phyloP scores from a whole-genome alignment of 495 filamentous ascomycete species.

The Neurospora pannonica region DNA sequence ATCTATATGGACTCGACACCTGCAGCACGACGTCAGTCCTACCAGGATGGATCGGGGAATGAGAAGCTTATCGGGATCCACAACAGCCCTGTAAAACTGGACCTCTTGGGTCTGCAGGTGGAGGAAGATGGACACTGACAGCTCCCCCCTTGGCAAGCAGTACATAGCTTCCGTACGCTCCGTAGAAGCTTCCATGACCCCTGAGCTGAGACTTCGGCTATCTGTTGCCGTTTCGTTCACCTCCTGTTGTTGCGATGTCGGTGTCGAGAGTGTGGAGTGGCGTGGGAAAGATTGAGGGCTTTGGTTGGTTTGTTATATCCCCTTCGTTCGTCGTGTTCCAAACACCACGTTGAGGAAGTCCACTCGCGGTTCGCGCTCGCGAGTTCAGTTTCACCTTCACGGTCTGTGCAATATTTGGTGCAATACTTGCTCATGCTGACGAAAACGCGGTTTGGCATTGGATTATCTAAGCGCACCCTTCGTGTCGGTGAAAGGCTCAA shows the following conservation, averaged over 20 bases:
- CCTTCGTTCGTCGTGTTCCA: not conserved
- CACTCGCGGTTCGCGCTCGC: not conserved
- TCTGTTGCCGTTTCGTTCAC: not conserved
- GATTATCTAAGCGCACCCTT: not conserved
- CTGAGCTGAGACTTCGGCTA: not conserved
- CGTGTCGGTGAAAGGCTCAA: not conserved
- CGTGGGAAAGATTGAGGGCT: not conserved
- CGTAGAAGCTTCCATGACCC: not conserved
- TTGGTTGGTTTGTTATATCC: not conserved
- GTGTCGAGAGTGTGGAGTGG: not conserved
- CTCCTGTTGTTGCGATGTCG: not conserved
- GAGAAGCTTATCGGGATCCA: not conserved
- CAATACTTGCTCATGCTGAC: not conserved
- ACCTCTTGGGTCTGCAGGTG: not conserved
- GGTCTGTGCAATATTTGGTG: not conserved
- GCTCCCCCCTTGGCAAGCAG: not conserved
- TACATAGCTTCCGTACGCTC: not conserved
- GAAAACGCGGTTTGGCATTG: not conserved
- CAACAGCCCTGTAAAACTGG: not conserved
- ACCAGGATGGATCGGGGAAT: not conserved
- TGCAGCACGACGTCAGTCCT: not conserved
- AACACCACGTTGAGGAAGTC: not conserved
- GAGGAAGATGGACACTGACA: not conserved
- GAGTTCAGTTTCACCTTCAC: not conserved
- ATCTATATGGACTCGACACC: not conserved